These are phyloP conservation scores for Ramicandelaber brevisporus DNA, from an alignment of 192 early-diverging fungal species.

Conservation along the genomic window DNA sequence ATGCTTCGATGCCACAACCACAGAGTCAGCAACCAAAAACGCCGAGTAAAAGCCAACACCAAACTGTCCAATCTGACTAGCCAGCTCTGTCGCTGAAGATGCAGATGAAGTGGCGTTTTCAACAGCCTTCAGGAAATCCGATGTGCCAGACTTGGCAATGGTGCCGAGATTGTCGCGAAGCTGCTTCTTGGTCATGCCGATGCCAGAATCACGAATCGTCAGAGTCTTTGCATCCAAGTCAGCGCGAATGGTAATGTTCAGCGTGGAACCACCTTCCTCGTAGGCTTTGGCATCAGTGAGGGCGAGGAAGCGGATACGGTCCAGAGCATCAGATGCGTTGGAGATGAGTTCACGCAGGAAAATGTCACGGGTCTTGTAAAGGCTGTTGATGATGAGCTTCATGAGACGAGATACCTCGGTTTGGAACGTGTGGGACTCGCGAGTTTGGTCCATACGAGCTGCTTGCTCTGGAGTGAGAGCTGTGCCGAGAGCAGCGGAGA, in stretches of 20 bases:
- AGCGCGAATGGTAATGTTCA: conserved; percentile 62
- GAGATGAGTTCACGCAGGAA: conserved; percentile 94
- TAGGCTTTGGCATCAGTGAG: conserved; percentile 42
- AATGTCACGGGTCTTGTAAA: conserved; percentile 90
- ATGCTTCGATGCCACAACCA: conserved; percentile 72
- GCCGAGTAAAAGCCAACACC: conserved; percentile 99
- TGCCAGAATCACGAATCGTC: conserved; percentile 73
- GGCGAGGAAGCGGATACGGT: conserved; percentile 65
- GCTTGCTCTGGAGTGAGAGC: conserved; percentile 2
- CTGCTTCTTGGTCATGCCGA: conserved; percentile 84
- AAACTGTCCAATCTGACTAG: conserved; percentile 77
- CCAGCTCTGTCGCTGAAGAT: too few species aligned
- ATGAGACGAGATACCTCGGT: conserved; percentile 78
- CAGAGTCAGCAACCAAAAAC: conserved; percentile 86
- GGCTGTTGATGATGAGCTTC: conserved; percentile 82
- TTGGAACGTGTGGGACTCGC: conserved; percentile 49
- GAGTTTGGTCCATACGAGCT: conserved; percentile 3
- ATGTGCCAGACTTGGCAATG: conserved; percentile 92
- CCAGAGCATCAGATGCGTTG: conserved; percentile 87
- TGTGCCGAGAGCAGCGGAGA: conserved; percentile 5
- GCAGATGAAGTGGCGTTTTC: conserved; percentile 11
- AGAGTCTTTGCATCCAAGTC: conserved; percentile 49
- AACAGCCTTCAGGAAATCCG: conserved; percentile 44
- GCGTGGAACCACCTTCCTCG: conserved; percentile 25
- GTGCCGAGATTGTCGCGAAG: conserved; percentile 84